Conservation (phyloP, 345 rosid species). For the Eucalyptus albens region DNA sequence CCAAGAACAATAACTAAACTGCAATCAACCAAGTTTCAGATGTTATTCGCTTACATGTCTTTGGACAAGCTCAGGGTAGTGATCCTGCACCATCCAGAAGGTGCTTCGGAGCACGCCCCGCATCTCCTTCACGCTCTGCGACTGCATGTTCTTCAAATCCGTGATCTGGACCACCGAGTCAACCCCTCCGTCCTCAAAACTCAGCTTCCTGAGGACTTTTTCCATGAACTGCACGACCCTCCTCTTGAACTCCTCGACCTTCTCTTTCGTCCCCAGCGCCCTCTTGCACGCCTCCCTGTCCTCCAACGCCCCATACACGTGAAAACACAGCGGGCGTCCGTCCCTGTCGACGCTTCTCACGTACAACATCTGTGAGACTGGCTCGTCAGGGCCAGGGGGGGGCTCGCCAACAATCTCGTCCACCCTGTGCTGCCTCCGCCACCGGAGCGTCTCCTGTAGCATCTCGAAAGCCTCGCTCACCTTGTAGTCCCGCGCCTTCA, state of each 20-base stretch:
- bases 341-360: constrained; percentile 20
- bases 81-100: constrained; percentile 8
- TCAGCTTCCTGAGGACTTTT: constrained; percentile 17
- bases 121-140: constrained; percentile 16
- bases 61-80: constrained; percentile 41
- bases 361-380: neutral
- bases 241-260: constrained; percentile 13
- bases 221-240: constrained; percentile 30
- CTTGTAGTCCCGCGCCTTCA: constrained; percentile 24
- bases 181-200: constrained; percentile 27
- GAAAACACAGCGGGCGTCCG: constrained; percentile 35
- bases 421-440: constrained; percentile 21
- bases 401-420: constrained; percentile 18
- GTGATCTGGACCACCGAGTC: constrained; percentile 36
- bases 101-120: constrained; percentile 6
- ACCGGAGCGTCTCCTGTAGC: constrained; percentile 34
- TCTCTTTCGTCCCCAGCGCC: constrained; percentile 10
- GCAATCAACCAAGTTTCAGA: neutral
- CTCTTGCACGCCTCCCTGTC: constrained; percentile 4
- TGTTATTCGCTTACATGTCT: constrained; percentile 12
- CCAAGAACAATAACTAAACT: neutral
- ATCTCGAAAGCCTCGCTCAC: constrained; percentile 34
- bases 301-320: constrained; percentile 14
- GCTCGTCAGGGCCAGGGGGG: constrained; percentile 3
- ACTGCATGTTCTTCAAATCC: constrained; percentile 32